Conservation (phyloP, 495 filamentous ascomycete species). For the Letharia columbiana region DNA sequence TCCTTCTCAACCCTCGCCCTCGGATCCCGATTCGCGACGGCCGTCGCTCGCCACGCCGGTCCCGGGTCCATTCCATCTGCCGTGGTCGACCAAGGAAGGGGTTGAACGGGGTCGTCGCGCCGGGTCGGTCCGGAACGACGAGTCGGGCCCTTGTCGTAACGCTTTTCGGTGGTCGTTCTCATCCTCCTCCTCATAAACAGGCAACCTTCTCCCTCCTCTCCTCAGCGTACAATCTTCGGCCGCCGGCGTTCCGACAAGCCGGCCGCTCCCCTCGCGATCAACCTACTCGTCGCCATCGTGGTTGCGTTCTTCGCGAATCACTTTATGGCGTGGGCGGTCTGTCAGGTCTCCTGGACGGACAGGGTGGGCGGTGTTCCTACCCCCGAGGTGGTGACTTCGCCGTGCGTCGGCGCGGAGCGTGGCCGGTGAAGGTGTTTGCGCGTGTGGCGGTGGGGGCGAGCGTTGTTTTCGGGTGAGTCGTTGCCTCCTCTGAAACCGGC, state of each 20-base stretch:
- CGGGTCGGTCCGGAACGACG: background rate
- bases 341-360: background rate
- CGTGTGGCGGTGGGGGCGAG: background rate
- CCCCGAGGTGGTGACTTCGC: background rate
- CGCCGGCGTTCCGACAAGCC: background rate
- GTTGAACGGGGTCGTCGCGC: background rate
- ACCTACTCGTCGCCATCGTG: background rate
- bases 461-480: background rate
- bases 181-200: background rate
- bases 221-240: background rate
- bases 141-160: background rate
- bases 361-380: background rate
- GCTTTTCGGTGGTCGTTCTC: background rate
- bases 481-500: background rate
- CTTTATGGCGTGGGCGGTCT: conserved; percentile 1
- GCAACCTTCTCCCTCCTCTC: conserved; percentile 9
- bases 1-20: background rate
- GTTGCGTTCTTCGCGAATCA: conserved; percentile 5
- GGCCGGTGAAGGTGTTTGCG: background rate
- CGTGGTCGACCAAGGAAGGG: background rate
- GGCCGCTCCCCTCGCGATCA: background rate
- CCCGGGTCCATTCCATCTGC: background rate
- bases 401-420: background rate
- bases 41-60: background rate
- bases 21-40: background rate